Conservation (phyloP, 75 land plant species). For the Cupressus sempervirens region DNA sequence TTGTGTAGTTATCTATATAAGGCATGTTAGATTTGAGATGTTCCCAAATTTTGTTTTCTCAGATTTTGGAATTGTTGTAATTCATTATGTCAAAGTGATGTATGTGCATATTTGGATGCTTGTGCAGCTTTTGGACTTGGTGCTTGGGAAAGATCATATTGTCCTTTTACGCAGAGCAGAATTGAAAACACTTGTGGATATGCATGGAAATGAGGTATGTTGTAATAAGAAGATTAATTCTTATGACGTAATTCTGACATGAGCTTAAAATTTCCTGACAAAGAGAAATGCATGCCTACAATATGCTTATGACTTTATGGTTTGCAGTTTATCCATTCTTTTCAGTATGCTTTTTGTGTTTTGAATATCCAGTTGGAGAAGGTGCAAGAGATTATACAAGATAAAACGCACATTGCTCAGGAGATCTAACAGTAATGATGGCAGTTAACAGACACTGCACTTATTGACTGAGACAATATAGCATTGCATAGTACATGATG, state of each 20-base stretch:
- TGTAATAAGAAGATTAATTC: background rate
- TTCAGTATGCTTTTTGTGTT: background rate
- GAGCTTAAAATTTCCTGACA: background rate
- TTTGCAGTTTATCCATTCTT: background rate
- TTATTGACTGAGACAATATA: no score
- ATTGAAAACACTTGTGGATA: conserved; percentile 71
- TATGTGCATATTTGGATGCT: background rate
- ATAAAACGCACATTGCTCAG: background rate
- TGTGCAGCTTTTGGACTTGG: conserved; percentile 57
- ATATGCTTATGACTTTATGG: background rate
- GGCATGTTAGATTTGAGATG: no score
- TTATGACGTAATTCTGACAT: background rate
- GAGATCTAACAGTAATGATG: background rate
- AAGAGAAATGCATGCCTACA: background rate
- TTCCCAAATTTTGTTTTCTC: no score
- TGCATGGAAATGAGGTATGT: conserved; percentile 76
- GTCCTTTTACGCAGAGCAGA: conserved; percentile 74
- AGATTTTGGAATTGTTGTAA: background rate
- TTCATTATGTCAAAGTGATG: background rate
- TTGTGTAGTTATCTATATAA: no score
- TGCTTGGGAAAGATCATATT: conserved; percentile 61
- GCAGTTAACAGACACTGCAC: background rate
- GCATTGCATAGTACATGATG: background rate
- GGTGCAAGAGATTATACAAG: background rate
- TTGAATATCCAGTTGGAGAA: conserved; percentile 1